phyloP scores from a whole-genome alignment of 148 eudicot genomes.

The Chenopodium album region DNA sequence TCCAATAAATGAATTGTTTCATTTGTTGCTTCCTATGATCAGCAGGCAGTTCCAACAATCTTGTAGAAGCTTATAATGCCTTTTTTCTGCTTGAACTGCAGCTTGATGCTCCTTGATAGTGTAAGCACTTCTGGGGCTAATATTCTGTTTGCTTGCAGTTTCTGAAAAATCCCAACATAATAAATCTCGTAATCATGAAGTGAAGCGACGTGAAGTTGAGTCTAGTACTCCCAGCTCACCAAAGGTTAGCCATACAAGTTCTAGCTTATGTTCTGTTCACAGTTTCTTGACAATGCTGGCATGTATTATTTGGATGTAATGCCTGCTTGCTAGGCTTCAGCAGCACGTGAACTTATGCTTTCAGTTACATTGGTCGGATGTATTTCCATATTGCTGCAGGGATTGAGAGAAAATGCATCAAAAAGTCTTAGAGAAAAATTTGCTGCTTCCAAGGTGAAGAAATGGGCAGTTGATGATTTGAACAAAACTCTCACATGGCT shows the following conservation, averaged over 20 bases:
- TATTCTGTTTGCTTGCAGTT: conserved; percentile 44
- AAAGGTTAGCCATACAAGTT: conserved; percentile 42
- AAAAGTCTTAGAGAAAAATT: conserved; percentile 39
- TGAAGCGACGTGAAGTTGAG: conserved; percentile 28
- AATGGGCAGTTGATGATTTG: conserved; percentile 84
- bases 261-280: not conserved
- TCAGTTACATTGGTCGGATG: conserved; percentile 7
- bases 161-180: conserved; percentile 38
- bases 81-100: not conserved
- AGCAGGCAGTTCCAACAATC: not conserved
- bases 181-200: conserved; percentile 46
- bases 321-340: not conserved
- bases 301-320: not conserved
- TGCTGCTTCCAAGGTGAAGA: conserved; percentile 61
- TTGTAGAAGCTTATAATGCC: not conserved
- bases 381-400: conserved; percentile 27
- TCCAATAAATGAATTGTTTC: not conserved
- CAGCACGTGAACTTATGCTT: not conserved
- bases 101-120: not conserved
- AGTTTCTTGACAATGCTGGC: conserved; percentile 4
- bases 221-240: conserved; percentile 34
- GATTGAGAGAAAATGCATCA: conserved; percentile 28
- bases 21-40: not conserved
- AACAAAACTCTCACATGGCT: conserved; percentile 70
- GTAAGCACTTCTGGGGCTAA: not conserved